A percentile compares a stretch with the other conserved stretches of the same genome.
These are phyloP conservation scores for Babesia sp. DNA, from an alignment of 169 alveolate genomes.

Conservation along the genomic window DNA sequence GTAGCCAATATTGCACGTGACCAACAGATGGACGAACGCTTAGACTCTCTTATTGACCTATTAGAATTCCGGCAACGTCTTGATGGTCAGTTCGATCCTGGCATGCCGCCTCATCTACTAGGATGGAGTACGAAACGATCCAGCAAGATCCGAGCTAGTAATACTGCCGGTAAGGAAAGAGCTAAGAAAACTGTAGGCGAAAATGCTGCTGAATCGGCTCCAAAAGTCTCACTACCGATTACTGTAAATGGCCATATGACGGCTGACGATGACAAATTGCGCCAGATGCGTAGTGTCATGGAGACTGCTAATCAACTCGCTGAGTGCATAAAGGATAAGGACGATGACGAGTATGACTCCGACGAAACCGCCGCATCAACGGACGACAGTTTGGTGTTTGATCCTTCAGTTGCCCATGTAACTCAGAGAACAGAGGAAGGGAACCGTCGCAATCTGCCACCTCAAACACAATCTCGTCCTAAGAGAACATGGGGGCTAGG, in stretches of 20 bases:
- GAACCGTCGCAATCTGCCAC: neutral
- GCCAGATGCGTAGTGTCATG: conserved; percentile 6
- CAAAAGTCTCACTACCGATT: neutral
- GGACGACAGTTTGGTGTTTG: conserved; percentile 21
- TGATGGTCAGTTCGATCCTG: conserved; percentile 76
- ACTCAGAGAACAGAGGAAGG: neutral
- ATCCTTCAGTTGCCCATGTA: neutral
- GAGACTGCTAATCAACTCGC: conserved; percentile 8
- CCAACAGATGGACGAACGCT: conserved; percentile 59
- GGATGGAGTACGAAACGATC: conserved; percentile 73
- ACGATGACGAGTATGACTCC: neutral
- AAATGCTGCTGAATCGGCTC: neutral
- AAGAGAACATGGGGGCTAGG: neutral
- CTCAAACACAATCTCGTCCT: neutral
- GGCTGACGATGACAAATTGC: neutral
- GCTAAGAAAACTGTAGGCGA: neutral
- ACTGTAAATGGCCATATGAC: conserved; percentile 4
- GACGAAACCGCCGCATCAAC: conserved; percentile 20
- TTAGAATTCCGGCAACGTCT: conserved; percentile 68
- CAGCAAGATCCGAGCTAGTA: conserved; percentile 31
- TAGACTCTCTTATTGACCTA: conserved; percentile 62
- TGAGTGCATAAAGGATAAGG: neutral
- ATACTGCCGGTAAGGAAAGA: neutral
- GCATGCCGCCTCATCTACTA: conserved; percentile 70
- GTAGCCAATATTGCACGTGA: conserved; percentile 47